Percentiles rank a stretch among this genome's conserved stretches.
Evolutionary conservation across 2,329 filamentous ascomycete genomes (phyloP).

Genomic region (Rhynchosporium agropyri): DNA sequence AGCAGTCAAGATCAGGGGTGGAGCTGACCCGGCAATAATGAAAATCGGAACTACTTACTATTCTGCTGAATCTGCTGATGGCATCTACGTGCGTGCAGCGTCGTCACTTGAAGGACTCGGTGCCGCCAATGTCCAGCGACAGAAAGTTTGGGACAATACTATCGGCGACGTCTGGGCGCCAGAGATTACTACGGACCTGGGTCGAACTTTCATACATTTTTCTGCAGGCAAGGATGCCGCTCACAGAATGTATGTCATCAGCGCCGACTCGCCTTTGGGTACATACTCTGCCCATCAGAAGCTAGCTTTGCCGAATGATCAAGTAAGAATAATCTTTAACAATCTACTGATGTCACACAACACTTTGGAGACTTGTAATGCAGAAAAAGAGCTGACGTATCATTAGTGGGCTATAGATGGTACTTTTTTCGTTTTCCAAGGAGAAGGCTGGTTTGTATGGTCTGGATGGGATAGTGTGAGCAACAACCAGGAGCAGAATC

Average conservation of each 20-base stretch:
- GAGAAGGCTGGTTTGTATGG: slow-evolving; percentile 7
- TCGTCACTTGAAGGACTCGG: slow-evolving; percentile 17
- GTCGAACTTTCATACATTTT: slow-evolving; percentile 13
- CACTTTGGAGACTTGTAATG: too few species aligned
- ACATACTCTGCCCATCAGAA: slow-evolving; percentile 7
- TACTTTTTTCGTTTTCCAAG: slow-evolving; percentile 7
- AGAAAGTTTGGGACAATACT: slow-evolving; percentile 8
- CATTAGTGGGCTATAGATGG: slow-evolving; percentile 7
- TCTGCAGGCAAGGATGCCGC: slow-evolving; percentile 16
- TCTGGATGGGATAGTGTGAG: slow-evolving; percentile 9
- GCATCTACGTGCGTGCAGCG: slow-evolving; percentile 17
- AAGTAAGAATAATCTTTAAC: not conserved
- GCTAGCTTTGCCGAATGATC: slow-evolving; percentile 10
- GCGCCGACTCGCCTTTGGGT: slow-evolving; percentile 16
- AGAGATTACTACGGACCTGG: slow-evolving; percentile 14
- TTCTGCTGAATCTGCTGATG: slow-evolving; percentile 14
- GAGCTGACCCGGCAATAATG: slow-evolving; percentile 13
- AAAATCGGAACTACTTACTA: slow-evolving; percentile 13
- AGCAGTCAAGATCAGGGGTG: slow-evolving; percentile 8
- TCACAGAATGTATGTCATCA: slow-evolving; percentile 15
- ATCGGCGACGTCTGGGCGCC: slow-evolving; percentile 13
- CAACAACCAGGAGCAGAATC: slow-evolving; percentile 5
- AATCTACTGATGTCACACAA: not conserved
- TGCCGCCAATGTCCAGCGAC: slow-evolving; percentile 11
- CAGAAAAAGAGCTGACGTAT: not conserved